Conservation (phyloP, 2,329 filamentous ascomycete genomes). For the Verticillium isaacii region DNA sequence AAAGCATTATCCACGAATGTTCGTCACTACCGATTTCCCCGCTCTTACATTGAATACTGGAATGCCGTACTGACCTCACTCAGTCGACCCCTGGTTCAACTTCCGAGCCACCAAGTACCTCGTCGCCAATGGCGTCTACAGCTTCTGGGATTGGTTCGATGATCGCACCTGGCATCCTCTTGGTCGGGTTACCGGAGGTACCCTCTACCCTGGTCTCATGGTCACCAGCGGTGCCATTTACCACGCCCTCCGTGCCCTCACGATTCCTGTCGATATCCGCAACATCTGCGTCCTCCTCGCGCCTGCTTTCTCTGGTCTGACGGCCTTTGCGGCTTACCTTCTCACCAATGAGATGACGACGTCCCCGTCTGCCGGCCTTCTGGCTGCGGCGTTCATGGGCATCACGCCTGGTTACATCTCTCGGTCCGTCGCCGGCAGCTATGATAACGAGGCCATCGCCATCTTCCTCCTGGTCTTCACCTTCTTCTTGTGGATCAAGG, state of each 20-base stretch:
- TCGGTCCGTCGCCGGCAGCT: slow-evolving; percentile 93
- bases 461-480: slow-evolving; percentile 98
- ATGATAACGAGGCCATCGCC: slow-evolving; percentile 98
- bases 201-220: slow-evolving; percentile 98
- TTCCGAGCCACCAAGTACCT: slow-evolving; percentile 98
- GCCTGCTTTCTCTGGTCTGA: slow-evolving; percentile 89
- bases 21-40: slow-evolving; percentile 35
- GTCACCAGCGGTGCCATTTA: slow-evolving; percentile 97
- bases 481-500: slow-evolving; percentile 99
- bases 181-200: slow-evolving; percentile 95
- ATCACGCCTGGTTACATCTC: slow-evolving; percentile 98
- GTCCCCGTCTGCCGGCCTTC: slow-evolving; percentile 89
- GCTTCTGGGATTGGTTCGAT: slow-evolving; percentile 99
- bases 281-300: slow-evolving; percentile 98
- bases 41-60: slow-evolving; percentile 1
- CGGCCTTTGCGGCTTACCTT: slow-evolving; percentile 88
- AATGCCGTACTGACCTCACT: slow-evolving; percentile 18
- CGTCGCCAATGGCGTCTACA: slow-evolving; percentile 94
- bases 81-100: slow-evolving; percentile 99
- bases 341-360: slow-evolving; percentile 96
- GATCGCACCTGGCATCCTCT: slow-evolving; percentile 99
- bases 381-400: slow-evolving; percentile 94
- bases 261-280: slow-evolving; percentile 93
- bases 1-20: slow-evolving; percentile 99
- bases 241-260: slow-evolving; percentile 82